Conservation (phyloP, 2,329 filamentous ascomycete species). For the Ceratocystis huliohia region DNA sequence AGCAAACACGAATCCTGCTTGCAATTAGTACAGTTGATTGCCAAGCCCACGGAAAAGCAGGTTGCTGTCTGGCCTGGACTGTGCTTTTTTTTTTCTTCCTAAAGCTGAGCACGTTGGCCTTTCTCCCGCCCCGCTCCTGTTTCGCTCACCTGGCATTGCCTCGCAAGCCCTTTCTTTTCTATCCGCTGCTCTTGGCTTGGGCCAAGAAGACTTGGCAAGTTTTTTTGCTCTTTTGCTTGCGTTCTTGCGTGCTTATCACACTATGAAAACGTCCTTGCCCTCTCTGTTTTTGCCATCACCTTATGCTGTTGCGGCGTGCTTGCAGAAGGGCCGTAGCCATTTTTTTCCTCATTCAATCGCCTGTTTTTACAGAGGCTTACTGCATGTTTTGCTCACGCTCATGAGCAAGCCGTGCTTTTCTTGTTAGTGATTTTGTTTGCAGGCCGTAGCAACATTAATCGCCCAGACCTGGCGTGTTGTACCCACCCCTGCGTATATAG, state of each 20-base stretch:
- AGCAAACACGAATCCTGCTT: neutral
- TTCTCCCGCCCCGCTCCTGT: neutral
- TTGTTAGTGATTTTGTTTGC: constrained; percentile 1
- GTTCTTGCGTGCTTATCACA: neutral
- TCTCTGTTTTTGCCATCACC: neutral
- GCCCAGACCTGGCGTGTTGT: neutral
- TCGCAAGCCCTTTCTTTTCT: neutral
- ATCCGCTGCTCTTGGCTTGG: constrained; percentile 1
- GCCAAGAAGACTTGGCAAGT: constrained; percentile 6
- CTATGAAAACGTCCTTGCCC: constrained; percentile 3
- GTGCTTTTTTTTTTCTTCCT: neutral
- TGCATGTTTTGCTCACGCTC: neutral
- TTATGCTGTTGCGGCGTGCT: neutral
- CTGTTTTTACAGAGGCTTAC: neutral
- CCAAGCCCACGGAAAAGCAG: neutral
- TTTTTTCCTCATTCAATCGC: neutral
- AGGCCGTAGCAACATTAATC: neutral
- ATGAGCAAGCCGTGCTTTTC: neutral
- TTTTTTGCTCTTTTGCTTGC: neutral
- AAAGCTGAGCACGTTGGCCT: constrained; percentile 2
- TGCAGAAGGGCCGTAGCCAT: neutral
- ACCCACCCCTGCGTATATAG: neutral
- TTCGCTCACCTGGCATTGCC: neutral
- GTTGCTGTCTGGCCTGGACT: neutral
- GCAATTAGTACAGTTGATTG: neutral